Base-by-base conservation (phyloP, 306 rosid species). In the Mucuna pruriens region DNA sequence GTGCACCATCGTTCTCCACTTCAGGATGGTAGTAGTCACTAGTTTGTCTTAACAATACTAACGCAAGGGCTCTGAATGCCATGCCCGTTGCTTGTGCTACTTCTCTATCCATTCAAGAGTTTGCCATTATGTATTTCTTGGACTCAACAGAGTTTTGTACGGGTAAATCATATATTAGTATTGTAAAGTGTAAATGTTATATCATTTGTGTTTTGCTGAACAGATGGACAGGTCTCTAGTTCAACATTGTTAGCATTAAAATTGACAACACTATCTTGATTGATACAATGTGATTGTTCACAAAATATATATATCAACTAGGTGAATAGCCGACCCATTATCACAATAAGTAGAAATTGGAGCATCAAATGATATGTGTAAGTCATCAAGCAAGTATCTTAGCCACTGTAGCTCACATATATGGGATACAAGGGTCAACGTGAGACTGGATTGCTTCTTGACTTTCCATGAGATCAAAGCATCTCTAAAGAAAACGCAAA, bases 1-100 rank as follows among this genome's bases (percentile, higher is more conserved):
- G 62, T 84, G 83, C 91, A 84, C 70, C 90, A 86, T 65, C 93
- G 84, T 23, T 90, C 98, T 40, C 89, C 94, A 23, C 83, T 55
- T 64, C 65, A 4, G 10, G 82, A 87, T 4, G 82, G 86, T 4
- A 22, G 45, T 49, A 71, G 39, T 23, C 23, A 19, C 15, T 58
- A 23, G 8, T 58, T 54, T 16, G 20, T 61, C 69, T 33, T 16
- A 0, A 62, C 23, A 16, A 62, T 29, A 29, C 68, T n/a, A 62
- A 60, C 48, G 2, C 11, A 9, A 44, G 31, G 31, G n/a, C 6
- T 36, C 4, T 4, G 39, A 36, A 36, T 36, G 39, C 39, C 39
- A 36, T 36, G n/a, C n/a, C n/a, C n/a, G 15, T 64, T 64, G 46
- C 11, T 36, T 64, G 26, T 36, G 46, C n/a, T 64, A 38, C 17